Evolutionary conservation across 768 basidiomycete genomes (phyloP).

Genomic region (Strobilomyces dryophilus): DNA sequence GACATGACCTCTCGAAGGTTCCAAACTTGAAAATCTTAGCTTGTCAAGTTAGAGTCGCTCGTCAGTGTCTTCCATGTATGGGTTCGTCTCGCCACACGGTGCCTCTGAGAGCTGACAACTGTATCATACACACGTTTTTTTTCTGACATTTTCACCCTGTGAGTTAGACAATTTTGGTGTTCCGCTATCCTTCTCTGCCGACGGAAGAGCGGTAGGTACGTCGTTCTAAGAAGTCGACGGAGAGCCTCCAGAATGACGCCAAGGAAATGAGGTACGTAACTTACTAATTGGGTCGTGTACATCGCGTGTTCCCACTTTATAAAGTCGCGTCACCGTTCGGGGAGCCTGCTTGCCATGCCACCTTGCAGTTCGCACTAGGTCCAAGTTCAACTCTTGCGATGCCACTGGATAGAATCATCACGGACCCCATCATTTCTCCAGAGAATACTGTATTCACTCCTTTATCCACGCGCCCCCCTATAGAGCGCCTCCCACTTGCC

Average conservation of each 20-base stretch:
- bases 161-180: background rate
- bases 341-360: conserved; percentile 6
- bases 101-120: too few species aligned
- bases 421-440: conserved; percentile 33
- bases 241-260: background rate
- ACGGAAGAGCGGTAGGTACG: background rate
- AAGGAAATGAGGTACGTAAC: conserved; percentile 19
- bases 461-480: conserved; percentile 13
- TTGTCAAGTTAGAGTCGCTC: background rate
- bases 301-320: conserved; percentile 23
- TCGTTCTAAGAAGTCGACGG: background rate
- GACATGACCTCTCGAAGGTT: background rate
- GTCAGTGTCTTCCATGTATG: background rate
- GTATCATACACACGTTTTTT: too few species aligned
- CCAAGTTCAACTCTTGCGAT: conserved; percentile 10
- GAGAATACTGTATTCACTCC: conserved; percentile 30
- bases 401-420: conserved; percentile 30
- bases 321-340: conserved; percentile 11
- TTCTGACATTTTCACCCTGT: too few species aligned
- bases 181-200: background rate
- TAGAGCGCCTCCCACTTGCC: conserved; percentile 15
- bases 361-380: background rate
- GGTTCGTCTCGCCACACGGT: background rate
- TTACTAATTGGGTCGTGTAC: conserved; percentile 17
- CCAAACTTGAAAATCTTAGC: background rate